A percentile compares a stretch with the other conserved stretches of the same genome.
Evolutionary conservation across 2,329 filamentous ascomycete genomes (phyloP).

Genomic region (Scedosporium apiospermum): DNA sequence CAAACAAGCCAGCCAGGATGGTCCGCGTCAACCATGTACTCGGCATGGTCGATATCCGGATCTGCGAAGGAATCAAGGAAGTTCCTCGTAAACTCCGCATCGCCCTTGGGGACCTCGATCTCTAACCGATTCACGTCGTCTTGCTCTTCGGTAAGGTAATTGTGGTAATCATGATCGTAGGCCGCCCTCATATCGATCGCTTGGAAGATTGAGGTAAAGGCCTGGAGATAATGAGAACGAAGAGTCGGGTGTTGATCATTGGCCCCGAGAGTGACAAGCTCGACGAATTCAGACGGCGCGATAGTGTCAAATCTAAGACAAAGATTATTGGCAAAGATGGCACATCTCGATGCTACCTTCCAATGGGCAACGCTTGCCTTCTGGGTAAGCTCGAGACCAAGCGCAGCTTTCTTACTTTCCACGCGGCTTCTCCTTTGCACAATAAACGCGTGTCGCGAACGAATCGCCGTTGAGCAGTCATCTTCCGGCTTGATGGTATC

Average conservation of each 20-base stretch:
- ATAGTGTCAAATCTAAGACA: conserved; percentile 87
- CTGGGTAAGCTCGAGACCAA: conserved; percentile 75
- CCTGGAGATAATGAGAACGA: conserved; percentile 70
- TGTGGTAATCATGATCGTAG: conserved; percentile 78
- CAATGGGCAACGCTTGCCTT: conserved; percentile 76
- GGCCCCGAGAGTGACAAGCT: conserved; percentile 71
- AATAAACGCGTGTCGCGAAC: conserved; percentile 62
- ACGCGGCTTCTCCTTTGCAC: conserved; percentile 65
- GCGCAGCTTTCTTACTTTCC: conserved; percentile 69
- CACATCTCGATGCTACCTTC: conserved; percentile 88
- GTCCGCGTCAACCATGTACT: conserved; percentile 87
- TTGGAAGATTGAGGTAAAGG: conserved; percentile 68
- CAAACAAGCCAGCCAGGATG: conserved; percentile 95
- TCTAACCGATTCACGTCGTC: conserved; percentile 66
- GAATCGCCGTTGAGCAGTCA: conserved; percentile 35
- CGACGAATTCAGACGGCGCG: conserved; percentile 70
- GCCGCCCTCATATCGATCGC: conserved; percentile 78
- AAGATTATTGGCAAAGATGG: conserved; percentile 82
- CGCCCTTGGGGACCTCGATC: conserved; percentile 62
- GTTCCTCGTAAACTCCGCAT: conserved; percentile 67
- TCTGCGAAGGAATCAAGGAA: conserved; percentile 72
- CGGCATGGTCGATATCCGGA: conserved; percentile 47
- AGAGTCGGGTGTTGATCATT: conserved; percentile 87
- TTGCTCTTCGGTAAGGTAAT: conserved; percentile 76
- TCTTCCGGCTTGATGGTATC: conserved; percentile 62